Base-by-base conservation (phyloP, 2,329 filamentous ascomycete species). In the Phialophora tarda region DNA sequence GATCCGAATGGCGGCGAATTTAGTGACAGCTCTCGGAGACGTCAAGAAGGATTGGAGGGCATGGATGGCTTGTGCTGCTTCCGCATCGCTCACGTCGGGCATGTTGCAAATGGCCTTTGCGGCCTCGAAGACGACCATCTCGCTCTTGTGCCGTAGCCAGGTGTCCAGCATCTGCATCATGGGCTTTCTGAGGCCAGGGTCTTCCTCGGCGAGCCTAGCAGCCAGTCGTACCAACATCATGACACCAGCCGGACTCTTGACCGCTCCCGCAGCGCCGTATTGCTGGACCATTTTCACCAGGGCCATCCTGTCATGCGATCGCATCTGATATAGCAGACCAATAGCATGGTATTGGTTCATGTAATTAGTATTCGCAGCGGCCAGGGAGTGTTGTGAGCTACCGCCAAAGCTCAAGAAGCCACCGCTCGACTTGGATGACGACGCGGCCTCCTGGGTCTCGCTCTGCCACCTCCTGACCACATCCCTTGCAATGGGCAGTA, bases 231-330 rank as follows among this genome's bases (percentile, higher is more conserved):
- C 95, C 30, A 99, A 85, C 87, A 99, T 89, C 59, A 99, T 88
- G 65, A 93, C 90, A 38, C 93, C 95, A 67, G 94, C 92, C 23
- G 95, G 93, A 79, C 91, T 97, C 88, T 97, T 98, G 69, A 98
- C 90, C 11, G 92, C 92, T 65, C 95, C 95, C 17, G 93, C 88
- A 61, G 90, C 89, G 60, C 93, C 93, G 77, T 97, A 98, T 79
- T 99, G 95, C 82, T 99, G 95, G n/a, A 99, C 94, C 95, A 99
- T 98, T 86, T 99, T 99, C 68, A 98, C 94, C 74, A 99, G 82
- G 24, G 95, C 93, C 95, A 99, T 99, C 74, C 95, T 89, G 79
- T 99, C 95, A 78, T 97, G 93, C 75, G 91, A 91, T 75, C 95
- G 91, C 92, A 98, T 98, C 81, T 98, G 94, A 79, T 98, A 99